Percentiles rank a stretch among this genome's conserved stretches.
Conservation (phyloP, 306 rosid genomes). For the Vigna hirtella region DNA sequence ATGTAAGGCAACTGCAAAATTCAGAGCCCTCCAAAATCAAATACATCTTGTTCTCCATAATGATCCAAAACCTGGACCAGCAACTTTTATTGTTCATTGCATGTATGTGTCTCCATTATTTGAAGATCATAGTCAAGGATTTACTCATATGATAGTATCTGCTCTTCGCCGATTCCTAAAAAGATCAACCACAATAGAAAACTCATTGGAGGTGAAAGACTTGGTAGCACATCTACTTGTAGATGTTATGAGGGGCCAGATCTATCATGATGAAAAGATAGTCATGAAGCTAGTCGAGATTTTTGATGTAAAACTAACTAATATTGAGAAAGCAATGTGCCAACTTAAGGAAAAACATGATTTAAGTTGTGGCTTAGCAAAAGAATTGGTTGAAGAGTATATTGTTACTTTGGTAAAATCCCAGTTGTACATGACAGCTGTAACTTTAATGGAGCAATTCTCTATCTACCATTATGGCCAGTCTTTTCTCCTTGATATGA, state of each 20-base stretch:
- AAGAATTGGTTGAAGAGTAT: slow-evolving; percentile 65
- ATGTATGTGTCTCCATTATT: slow-evolving; percentile 77
- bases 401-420: slow-evolving; percentile 65
- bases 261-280: slow-evolving; percentile 74
- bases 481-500: slow-evolving; percentile 76
- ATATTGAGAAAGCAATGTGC: slow-evolving; percentile 70
- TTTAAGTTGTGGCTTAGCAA: slow-evolving; percentile 59
- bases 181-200: slow-evolving; percentile 50
- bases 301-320: slow-evolving; percentile 66
- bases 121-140: slow-evolving; percentile 72
- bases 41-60: slow-evolving; percentile 77
- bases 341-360: slow-evolving; percentile 50
- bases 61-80: slow-evolving; percentile 88
- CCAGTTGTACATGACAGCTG: slow-evolving; percentile 72
- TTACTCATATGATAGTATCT: slow-evolving; percentile 87
- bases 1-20: slow-evolving; percentile 83
- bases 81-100: slow-evolving; percentile 80
- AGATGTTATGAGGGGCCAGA: slow-evolving; percentile 71
- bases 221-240: slow-evolving; percentile 74
- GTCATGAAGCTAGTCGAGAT: slow-evolving; percentile 73
- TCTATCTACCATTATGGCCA: slow-evolving; percentile 66
- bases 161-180: slow-evolving; percentile 72
- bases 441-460: slow-evolving; percentile 82
- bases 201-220: slow-evolving; percentile 60
- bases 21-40: slow-evolving; percentile 88